Percentiles rank a stretch among this genome's conserved stretches.
phyloP scores from a whole-genome alignment of 176 grass and related monocot genomes.

The Tillandsia leiboldiana region DNA sequence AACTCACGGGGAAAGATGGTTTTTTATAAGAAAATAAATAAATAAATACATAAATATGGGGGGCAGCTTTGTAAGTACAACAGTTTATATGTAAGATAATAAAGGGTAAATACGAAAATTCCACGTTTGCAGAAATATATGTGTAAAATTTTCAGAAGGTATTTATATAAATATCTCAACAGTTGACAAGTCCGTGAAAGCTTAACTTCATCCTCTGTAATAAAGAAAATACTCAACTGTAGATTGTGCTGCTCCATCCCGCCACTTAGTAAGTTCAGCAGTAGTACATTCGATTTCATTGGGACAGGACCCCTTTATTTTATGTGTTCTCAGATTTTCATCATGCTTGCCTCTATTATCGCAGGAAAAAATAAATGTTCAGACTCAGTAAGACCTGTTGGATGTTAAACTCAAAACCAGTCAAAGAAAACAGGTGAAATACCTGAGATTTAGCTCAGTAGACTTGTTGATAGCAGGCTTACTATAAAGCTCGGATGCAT shows the following conservation, averaged over 20 bases:
- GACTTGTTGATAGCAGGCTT: slow-evolving; percentile 31
- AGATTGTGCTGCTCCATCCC: slow-evolving; percentile 26
- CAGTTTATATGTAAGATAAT: no score
- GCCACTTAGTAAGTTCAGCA: slow-evolving; percentile 70
- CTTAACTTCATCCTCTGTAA: not conserved
- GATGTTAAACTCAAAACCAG: slow-evolving; percentile 17
- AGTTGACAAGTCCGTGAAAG: not conserved
- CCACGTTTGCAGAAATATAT: no score
- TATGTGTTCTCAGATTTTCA: slow-evolving; percentile 26
- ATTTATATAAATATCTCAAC: no score
- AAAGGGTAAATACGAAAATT: no score
- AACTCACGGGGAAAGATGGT: no score
- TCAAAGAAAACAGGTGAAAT: slow-evolving; percentile 15
- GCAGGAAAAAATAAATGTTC: slow-evolving; percentile 12
- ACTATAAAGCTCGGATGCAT: slow-evolving; percentile 41
- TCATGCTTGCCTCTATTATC: slow-evolving; percentile 18
- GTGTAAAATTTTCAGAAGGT: no score
- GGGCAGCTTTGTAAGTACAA: no score
- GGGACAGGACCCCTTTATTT: slow-evolving; percentile 16
- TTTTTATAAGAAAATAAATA: no score
- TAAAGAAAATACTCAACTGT: slow-evolving; percentile 45
- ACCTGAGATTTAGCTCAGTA: slow-evolving; percentile 45
- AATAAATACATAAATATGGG: no score
- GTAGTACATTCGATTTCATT: slow-evolving; percentile 36
- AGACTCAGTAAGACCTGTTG: slow-evolving; percentile 13